Base-by-base conservation (phyloP, 805 yeast species). In the Myxozyma melibiosi region DNA sequence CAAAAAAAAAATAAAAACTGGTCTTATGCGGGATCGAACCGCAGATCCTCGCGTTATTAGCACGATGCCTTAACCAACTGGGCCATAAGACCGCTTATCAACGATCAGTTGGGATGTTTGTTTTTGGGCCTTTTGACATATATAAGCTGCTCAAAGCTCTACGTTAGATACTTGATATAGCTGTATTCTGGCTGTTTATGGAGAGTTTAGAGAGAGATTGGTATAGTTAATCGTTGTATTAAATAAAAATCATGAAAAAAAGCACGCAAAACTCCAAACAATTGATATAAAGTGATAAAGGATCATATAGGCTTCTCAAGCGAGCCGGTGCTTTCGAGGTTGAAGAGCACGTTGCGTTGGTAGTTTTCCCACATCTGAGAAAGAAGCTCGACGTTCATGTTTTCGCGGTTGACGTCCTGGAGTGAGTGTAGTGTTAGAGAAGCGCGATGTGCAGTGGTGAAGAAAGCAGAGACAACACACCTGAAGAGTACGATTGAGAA, bases 331-430 rank as follows among this genome's bases (percentile, higher is more conserved):
- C 81, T 78, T 67, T 83, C 84, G 80, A 89, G 68, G 64, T 87
- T 86, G 71, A 84, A 87, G 64, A 84, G 83, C 2, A 86, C 84
- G 65, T 85, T 86, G 39, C 84, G 79, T 57, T 81, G 79, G 67
- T 88, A 89, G 64, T 83, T 85, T 53, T 84, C 87, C 88, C 94
- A 87, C 80, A 89, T 82, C 65, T 84, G 87, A 2, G 90, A 80
- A 39, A 87, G 80, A 33, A 86, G 74, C 61, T 87, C 94, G 3
- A 85, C 78, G 50, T 87, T 84, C 68, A 84, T 79, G 66, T 87
- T 87, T 51, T 81, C 81, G 55, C 79, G 75, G 68, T 85, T 88
- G 11, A 86, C 81, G 49, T 83, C 77, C 70, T 72, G 53, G 6
- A 35, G 7, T 5, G 16, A 18, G 18, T 16, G 8, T 13, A 27